Conservation (phyloP, 345 rosid species). For the Passiflora organensis region DNA sequence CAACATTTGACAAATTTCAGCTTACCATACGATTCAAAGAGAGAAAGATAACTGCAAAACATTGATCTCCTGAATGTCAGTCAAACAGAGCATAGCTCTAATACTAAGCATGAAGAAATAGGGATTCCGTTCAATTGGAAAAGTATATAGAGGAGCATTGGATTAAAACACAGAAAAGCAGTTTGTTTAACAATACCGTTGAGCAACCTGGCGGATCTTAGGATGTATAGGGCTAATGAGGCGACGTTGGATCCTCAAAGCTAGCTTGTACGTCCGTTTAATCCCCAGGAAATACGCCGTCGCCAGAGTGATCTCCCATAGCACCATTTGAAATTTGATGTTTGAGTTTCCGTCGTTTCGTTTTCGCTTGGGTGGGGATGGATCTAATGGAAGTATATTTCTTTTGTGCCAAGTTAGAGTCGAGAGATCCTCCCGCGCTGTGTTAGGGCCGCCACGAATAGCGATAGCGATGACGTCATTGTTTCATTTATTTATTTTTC, state of each 20-base stretch:
- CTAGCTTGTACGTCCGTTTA: constrained; percentile 67
- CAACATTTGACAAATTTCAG: too few species aligned
- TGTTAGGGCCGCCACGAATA: neutral
- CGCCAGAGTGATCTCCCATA: constrained; percentile 86
- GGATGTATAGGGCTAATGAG: constrained; percentile 51
- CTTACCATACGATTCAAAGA: too few species aligned
- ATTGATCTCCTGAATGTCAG: too few species aligned
- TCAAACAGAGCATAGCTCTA: too few species aligned
- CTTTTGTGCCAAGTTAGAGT: neutral
- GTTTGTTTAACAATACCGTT: constrained; percentile 42
- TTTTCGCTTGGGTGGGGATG: too few species aligned
- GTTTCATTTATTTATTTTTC: neutral
- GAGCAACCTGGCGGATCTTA: constrained; percentile 55
- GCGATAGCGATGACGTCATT: neutral
- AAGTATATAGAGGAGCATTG: too few species aligned
- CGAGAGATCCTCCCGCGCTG: neutral
- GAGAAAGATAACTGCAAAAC: too few species aligned
- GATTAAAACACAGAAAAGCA: neutral
- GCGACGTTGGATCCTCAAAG: constrained; percentile 64
- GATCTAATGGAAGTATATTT: neutral
- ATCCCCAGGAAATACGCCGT: constrained; percentile 87
- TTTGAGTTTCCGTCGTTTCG: too few species aligned
- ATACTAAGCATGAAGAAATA: too few species aligned
- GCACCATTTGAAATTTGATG: too few species aligned
- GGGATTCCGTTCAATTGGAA: too few species aligned